Percentiles rank a stretch among this genome's conserved stretches.
Conservation (phyloP, 163 green algal species). For the Scenedesmus sp. region DNA sequence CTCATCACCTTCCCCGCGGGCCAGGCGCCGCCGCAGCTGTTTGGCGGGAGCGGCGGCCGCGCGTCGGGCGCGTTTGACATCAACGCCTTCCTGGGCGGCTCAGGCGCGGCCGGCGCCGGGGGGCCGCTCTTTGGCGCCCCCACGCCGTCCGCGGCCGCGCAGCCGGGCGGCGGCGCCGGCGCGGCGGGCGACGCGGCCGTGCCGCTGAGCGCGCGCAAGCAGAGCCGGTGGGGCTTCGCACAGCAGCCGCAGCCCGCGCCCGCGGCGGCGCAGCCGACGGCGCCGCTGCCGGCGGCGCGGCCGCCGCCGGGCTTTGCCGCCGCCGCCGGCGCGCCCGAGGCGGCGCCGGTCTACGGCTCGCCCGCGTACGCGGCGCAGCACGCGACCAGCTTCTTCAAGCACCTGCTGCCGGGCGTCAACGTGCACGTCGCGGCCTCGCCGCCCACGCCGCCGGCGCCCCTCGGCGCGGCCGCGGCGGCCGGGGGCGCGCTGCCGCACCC, state of each 20-base stretch:
- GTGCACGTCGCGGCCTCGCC: conserved; percentile 26
- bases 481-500: neutral
- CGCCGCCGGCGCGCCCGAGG: too few species aligned
- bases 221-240: conserved; percentile 38
- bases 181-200: neutral
- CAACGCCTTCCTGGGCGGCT: conserved; percentile 20
- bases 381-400: conserved; percentile 26
- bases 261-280: neutral
- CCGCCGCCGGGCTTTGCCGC: too few species aligned
- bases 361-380: too few species aligned
- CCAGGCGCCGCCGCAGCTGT: conserved; percentile 14
- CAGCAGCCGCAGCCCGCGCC: conserved; percentile 32
- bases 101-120: neutral
- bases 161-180: too few species aligned
- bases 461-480: neutral
- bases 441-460: neutral
- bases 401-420: conserved; percentile 25
- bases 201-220: conserved; percentile 30
- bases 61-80: conserved; percentile 25
- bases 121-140: neutral
- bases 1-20: conserved; percentile 1
- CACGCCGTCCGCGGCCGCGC: too few species aligned
- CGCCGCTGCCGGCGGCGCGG: neutral
- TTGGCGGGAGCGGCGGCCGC: conserved; percentile 8
- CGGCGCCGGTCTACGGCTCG: too few species aligned